Evolutionary conservation across 176 grass and related monocot species (phyloP), one percentile per base, ranked within the genome.

Genomic region (Chloris gayana): DNA sequence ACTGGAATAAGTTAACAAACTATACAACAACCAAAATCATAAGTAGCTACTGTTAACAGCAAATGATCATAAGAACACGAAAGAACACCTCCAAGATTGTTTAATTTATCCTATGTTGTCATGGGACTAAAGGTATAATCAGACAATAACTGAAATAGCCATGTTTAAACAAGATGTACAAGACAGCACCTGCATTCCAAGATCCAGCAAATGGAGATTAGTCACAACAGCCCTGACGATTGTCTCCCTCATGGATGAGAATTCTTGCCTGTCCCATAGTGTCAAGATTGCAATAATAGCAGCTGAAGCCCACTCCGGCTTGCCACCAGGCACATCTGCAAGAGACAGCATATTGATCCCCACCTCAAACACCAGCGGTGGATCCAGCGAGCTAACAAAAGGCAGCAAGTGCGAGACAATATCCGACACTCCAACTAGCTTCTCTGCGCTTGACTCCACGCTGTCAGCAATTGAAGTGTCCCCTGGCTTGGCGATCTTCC

Each of bases 301-400:
- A 21, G 90, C 92, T 26, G 96, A 95, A 86, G 96, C 96, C 96
- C 96, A 98, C 84, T 98, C 96, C 1, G 96, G 96, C 85, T 98
- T 98, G 60, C 96, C 96, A 68, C 96, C 96, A 1, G 96, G 96
- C 15, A 89, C 96, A 62, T 98, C 96, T 35, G 96, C 92, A 10
- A 98, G 86, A 0, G 92, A 89, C 25, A 98, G 80, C 96, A 98
- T 98, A 83, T 98, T 98, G 80, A 98, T 91, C 84, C 96, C 96
- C n/a, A 98, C 96, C 86, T 98, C 96, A 72, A 91, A 95, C 66
- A 98, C 89, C 29, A 98, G 74, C 3, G 96, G 92, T 19, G 96
- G 92, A 22, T 98, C 90, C 21, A 98, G 67, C 18, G 96, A 95
- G 86, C 92, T 98, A 77, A 98, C 80, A 77, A 98, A 98, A 27